Evolutionary conservation across 164 flowering plant species (phyloP).

Genomic region (Brasenia schreberi): DNA sequence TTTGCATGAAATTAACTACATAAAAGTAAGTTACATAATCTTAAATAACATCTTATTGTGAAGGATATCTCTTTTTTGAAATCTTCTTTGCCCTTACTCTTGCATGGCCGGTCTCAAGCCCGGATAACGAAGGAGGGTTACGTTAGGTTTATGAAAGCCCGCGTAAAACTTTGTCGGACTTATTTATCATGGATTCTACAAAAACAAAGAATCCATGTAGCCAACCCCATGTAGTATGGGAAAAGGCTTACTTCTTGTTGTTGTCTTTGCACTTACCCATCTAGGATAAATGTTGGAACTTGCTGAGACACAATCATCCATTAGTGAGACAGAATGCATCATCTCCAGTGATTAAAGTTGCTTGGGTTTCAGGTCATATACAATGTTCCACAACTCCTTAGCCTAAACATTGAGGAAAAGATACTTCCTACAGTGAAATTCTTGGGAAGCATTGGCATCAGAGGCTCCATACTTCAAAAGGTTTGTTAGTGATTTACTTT

Average conservation of each 20-base stretch:
- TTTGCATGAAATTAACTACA: neutral
- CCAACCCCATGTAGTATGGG: too few relatives aligned
- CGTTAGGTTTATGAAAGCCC: too few relatives aligned
- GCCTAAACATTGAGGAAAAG: neutral
- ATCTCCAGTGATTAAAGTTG: neutral
- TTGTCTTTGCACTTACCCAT: too few relatives aligned
- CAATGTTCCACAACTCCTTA: neutral
- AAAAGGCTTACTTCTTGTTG: too few relatives aligned
- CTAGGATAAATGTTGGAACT: too few relatives aligned
- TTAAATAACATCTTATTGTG: neutral
- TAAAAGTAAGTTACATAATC: too few relatives aligned
- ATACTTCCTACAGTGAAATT: constrained; percentile 1
- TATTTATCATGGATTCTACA: too few relatives aligned
- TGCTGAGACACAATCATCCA: neutral
- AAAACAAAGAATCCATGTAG: too few relatives aligned
- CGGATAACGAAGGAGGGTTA: too few relatives aligned
- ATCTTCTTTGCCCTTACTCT: neutral
- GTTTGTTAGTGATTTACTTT: neutral
- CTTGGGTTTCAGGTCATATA: neutral
- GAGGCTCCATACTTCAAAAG: neutral
- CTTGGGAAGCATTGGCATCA: neutral
- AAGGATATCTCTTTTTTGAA: neutral
- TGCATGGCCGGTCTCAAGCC: too few relatives aligned
- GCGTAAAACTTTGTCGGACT: too few relatives aligned
- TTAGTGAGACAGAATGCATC: neutral